Evolutionary conservation across 1,284 basidiomycete species (phyloP), one percentile per base, ranked within the genome.

Genomic region (Papiliotrema nemorosa): DNA sequence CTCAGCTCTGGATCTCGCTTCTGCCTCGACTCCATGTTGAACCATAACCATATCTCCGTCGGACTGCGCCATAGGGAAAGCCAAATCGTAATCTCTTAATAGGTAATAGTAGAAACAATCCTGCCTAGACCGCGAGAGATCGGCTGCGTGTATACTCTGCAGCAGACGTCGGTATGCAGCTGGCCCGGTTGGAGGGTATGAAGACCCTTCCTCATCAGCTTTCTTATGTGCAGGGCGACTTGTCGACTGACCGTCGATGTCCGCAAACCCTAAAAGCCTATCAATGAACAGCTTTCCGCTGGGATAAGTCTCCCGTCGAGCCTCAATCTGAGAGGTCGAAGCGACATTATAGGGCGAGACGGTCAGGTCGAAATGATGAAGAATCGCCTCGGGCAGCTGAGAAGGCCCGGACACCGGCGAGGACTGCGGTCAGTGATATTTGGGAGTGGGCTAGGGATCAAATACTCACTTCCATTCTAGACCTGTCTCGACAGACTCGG

Each of bases 91-190:
- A 40, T 71, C 69, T 33, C 54, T 50, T 29, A 70, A 47, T 16
- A 73, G 59, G 50, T 73, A 73, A 55, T 72, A 73, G 38, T 62
- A 54, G 47, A 69, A 66, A 50, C 67, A 69, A 55, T 71, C 71
- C 34, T 63, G 55, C 56, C 71, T 68, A 22, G 70, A 52, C 6
- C 71, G 53, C 44, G 69, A 64, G 10, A 67, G 49, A 1, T 51
- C 47, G 13, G 59, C 51, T 7, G 55, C 52, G 22, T 64, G 51
- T 31, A 73, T 66, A 1, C 64, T 52, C 25, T 60, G 50, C 9
- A 71, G 54, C 1, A 73, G 60, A 31, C 66, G 56, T 9, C 70
- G 59, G 9, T 66, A 38, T 9, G 26, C 61, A 3, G 62, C 63
- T 1, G 69, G 69, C 18, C 63, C 57, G 0, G 57, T 57, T 3